Percentiles rank a stretch among this genome's conserved stretches.
These are phyloP conservation scores for Ophiostoma angusticollis DNA, from an alignment of 2,329 filamentous ascomycete genomes.

Conservation along the genomic window DNA sequence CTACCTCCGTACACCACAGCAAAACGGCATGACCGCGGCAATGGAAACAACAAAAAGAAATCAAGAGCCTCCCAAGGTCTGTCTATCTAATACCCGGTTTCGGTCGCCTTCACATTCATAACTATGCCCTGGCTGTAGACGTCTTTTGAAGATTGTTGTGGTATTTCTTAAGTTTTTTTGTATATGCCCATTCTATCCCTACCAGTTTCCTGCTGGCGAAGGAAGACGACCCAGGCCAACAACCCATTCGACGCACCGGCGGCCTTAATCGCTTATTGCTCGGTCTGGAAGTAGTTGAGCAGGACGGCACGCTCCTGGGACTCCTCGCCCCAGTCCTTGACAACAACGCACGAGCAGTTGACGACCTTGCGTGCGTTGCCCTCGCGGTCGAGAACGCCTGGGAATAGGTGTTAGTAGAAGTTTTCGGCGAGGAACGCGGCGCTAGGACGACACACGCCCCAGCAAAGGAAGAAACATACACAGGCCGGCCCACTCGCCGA, in stretches of 20 bases:
- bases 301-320: conserved; percentile 97
- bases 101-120: conserved; percentile 1
- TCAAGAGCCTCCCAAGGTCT: not conserved
- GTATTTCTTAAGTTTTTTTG: conserved; percentile 4
- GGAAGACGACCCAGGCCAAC: too few relatives aligned
- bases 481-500: conserved; percentile 99
- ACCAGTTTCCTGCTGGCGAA: not conserved
- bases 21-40: not conserved
- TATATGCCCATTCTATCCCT: conserved; percentile 1
- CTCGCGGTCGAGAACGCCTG: conserved; percentile 96
- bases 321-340: conserved; percentile 99
- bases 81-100: conserved; percentile 11
- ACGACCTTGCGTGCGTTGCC: conserved; percentile 99
- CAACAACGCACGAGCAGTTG: conserved; percentile 99
- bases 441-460: not conserved
- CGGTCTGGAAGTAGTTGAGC: conserved; percentile 99
- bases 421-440: not conserved
- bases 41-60: not conserved
- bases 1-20: too few relatives aligned
- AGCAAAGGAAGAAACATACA: conserved; percentile 54
- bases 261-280: conserved; percentile 40
- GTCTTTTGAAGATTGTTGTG: not conserved
- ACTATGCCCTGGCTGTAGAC: not conserved
- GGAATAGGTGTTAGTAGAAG: not conserved
- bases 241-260: not conserved